Evolutionary conservation across 345 rosid species (phyloP).

Genomic region (Luvunga scandens): DNA sequence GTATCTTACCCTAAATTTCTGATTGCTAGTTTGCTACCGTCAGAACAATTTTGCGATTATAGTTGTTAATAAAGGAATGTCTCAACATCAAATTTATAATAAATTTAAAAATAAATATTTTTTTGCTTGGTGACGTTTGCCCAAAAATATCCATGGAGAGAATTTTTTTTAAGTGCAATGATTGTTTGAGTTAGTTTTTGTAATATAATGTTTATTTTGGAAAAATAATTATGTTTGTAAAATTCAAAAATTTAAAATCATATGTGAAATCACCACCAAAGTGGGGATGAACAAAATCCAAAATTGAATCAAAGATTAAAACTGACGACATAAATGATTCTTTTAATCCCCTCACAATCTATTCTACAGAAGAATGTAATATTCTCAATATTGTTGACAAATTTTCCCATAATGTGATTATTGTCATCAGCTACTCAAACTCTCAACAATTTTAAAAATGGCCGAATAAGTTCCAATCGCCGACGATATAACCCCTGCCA

Average conservation of each 20-base stretch:
- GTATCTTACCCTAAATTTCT: no score
- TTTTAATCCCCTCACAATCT: not conserved
- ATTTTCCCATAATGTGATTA: not conserved
- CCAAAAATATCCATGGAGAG: no score
- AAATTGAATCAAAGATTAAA: not conserved
- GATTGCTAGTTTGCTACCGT: no score
- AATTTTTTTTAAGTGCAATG: no score
- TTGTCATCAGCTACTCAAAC: slow-evolving; percentile 35
- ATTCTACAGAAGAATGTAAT: not conserved
- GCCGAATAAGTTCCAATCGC: slow-evolving; percentile 71
- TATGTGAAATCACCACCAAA: not conserved
- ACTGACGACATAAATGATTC: not conserved
- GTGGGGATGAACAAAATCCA: not conserved
- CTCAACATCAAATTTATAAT: no score
- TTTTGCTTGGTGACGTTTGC: no score
- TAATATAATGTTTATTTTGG: no score
- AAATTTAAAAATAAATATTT: no score
- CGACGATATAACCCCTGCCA: slow-evolving; percentile 66
- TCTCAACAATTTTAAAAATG: slow-evolving; percentile 58
- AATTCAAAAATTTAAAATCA: not conserved
- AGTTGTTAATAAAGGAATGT: no score
- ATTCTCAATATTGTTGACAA: not conserved
- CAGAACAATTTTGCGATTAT: no score
- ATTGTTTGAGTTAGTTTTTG: no score
- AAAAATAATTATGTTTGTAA: no score